Evolutionary conservation across 306 rosid species (phyloP).

Genomic region (Medicago ruthenica): DNA sequence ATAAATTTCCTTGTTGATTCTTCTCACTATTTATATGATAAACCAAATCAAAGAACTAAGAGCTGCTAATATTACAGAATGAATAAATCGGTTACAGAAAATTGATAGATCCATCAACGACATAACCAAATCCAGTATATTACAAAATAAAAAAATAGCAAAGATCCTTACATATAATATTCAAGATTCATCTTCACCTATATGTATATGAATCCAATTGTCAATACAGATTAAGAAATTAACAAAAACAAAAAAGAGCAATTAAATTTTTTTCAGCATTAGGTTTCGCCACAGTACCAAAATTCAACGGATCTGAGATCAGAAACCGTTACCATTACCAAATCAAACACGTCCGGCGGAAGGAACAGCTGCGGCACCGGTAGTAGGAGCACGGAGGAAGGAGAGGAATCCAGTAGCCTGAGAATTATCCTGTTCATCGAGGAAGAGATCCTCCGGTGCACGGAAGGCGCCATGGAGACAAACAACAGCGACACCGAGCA

Average conservation of each 20-base stretch:
- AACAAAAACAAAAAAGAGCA: neutral
- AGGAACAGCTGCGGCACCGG: conserved; percentile 47
- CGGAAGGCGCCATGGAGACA: conserved; percentile 83
- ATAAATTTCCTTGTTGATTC: neutral
- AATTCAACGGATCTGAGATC: conserved; percentile 39
- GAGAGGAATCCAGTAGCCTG: conserved; percentile 69
- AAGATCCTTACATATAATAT: conserved; percentile 49
- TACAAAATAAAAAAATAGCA: conserved; percentile 38
- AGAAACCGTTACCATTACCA: conserved; percentile 14
- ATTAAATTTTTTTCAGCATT: conserved; percentile 12
- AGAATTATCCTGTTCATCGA: conserved; percentile 67
- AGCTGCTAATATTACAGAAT: conserved; percentile 14
- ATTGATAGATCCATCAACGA: conserved; percentile 50
- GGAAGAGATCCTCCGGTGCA: conserved; percentile 87
- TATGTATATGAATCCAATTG: conserved; percentile 38
- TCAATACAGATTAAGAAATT: conserved; percentile 12
- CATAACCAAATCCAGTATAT: conserved; percentile 27
- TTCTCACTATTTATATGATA: too few relatives aligned
- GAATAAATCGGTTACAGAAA: conserved; percentile 24
- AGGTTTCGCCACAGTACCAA: conserved; percentile 16
- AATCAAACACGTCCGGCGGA: conserved; percentile 59
- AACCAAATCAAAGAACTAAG: neutral
- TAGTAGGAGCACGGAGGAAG: conserved; percentile 64
- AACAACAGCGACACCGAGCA: conserved; percentile 66
- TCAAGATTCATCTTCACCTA: conserved; percentile 39